Conservation (phyloP, 2,329 filamentous ascomycete species). For the Botrytis paeoniae region DNA sequence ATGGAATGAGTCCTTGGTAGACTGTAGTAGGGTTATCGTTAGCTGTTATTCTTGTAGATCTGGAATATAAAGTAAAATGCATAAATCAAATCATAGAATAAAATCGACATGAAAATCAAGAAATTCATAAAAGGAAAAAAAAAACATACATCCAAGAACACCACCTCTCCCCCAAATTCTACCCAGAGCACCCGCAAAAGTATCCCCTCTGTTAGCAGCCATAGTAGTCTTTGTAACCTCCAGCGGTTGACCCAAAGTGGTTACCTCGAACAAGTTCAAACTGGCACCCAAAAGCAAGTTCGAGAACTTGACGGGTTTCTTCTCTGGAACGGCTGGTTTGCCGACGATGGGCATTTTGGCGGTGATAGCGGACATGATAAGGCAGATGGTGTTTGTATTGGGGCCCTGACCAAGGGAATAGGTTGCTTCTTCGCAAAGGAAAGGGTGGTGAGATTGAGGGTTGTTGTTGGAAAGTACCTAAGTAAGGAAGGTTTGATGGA, state of each 20-base stretch:
- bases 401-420: conserved; percentile 98
- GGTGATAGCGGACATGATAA: conserved; percentile 56
- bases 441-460: conserved; percentile 3
- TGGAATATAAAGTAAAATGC: neutral
- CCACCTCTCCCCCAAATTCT: conserved; percentile 95
- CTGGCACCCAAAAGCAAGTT: conserved; percentile 69
- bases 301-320: conserved; percentile 99
- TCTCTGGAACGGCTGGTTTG: conserved; percentile 64
- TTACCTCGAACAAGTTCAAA: conserved; percentile 47
- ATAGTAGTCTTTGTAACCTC: conserved; percentile 99
- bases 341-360: conserved; percentile 39
- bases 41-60: conserved; percentile 14
- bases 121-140: neutral
- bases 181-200: conserved; percentile 74
- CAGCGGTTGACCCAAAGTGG: conserved; percentile 70
- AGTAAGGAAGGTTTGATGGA: neutral
- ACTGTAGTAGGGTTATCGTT: conserved; percentile 53
- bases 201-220: conserved; percentile 91
- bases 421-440: conserved; percentile 74
- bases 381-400: conserved; percentile 51
- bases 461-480: neutral
- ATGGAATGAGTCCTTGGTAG: conserved; percentile 98
- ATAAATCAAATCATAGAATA: neutral
- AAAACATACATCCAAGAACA: conserved; percentile 78
- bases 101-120: neutral